Conservation (phyloP, 352 stramenopile species). For the Phytophthora pluvialis region DNA sequence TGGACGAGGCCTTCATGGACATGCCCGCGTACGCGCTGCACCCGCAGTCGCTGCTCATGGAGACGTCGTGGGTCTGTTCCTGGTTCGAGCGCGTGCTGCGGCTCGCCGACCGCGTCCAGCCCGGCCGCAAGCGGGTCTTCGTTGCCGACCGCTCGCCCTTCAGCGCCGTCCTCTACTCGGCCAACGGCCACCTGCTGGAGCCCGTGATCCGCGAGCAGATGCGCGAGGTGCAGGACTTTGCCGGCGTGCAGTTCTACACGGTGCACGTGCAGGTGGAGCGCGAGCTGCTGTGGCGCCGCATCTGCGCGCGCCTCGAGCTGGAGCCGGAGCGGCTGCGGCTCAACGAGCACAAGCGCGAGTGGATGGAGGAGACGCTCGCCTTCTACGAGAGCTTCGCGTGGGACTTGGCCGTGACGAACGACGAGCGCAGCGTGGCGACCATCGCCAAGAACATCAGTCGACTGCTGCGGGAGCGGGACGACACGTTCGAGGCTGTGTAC, state of each 20-base stretch:
- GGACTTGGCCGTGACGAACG: slow-evolving; percentile 80
- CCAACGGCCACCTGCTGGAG: slow-evolving; percentile 74
- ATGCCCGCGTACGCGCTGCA: slow-evolving; percentile 88
- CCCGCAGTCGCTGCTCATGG: slow-evolving; percentile 91
- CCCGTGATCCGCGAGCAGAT: slow-evolving; percentile 87
- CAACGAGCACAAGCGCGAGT: slow-evolving; percentile 85
- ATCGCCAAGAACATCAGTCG: slow-evolving; percentile 65
- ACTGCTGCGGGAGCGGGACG: slow-evolving; percentile 54
- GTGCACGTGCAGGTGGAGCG: slow-evolving; percentile 82
- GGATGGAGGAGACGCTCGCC: slow-evolving; percentile 84
- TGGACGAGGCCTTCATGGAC: slow-evolving; percentile 90
- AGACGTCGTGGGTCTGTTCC: slow-evolving; percentile 90
- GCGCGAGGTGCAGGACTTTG: slow-evolving; percentile 76
- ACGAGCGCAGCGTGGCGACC: slow-evolving; percentile 53
- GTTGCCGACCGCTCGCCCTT: slow-evolving; percentile 89
- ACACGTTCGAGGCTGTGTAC: slow-evolving; percentile 73
- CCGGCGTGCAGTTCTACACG: slow-evolving; percentile 85
- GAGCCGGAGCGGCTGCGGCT: slow-evolving; percentile 81
- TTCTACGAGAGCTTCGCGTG: slow-evolving; percentile 86
- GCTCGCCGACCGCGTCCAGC: slow-evolving; percentile 55
- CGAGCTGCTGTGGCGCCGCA: slow-evolving; percentile 82
- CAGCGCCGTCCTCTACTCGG: slow-evolving; percentile 84
- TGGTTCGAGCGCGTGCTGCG: slow-evolving; percentile 91
- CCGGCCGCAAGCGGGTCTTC: slow-evolving; percentile 67
- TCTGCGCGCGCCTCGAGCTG: slow-evolving; percentile 57